Evolutionary conservation across 768 basidiomycete genomes (phyloP).

Genomic region (Hysterangium stoloniferum): DNA sequence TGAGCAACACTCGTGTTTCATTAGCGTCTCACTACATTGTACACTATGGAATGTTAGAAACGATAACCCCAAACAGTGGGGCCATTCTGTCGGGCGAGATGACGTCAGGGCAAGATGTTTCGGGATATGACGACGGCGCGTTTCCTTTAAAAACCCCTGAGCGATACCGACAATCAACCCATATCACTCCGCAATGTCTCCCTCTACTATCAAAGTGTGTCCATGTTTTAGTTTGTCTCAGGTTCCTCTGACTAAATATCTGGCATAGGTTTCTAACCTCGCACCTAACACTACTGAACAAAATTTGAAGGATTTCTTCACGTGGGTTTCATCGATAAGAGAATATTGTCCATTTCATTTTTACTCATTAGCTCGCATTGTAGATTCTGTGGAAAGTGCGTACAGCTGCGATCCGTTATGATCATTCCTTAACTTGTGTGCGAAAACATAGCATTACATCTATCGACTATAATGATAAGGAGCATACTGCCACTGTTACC

Average conservation of each 20-base stretch:
- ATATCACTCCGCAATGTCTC: conserved; percentile 32
- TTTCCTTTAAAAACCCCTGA: background rate
- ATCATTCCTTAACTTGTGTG: conserved; percentile 13
- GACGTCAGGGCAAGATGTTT: conserved; percentile 2
- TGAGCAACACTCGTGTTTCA: no score
- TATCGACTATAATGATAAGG: conserved; percentile 48
- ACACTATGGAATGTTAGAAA: no score
- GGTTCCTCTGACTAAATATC: conserved; percentile 25
- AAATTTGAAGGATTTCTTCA: conserved; percentile 74
- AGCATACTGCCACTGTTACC: conserved; percentile 55
- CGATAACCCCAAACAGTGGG: no score
- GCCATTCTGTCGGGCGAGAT: no score
- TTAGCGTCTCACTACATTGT: no score
- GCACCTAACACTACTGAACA: conserved; percentile 54
- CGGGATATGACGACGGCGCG: background rate
- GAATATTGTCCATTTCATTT: conserved; percentile 11
- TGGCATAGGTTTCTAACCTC: conserved; percentile 75
- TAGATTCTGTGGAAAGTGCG: conserved; percentile 85
- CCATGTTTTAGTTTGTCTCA: background rate
- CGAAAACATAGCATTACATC: conserved; percentile 44
- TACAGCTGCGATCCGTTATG: background rate
- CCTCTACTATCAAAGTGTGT: conserved; percentile 39
- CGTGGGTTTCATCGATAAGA: conserved; percentile 36
- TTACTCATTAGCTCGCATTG: conserved; percentile 5
- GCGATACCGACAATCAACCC: conserved; percentile 13